Evolutionary conservation across 208 protist species (phyloP), one percentile per base, ranked within the genome.

Genomic region (Zelonia costaricensis): DNA sequence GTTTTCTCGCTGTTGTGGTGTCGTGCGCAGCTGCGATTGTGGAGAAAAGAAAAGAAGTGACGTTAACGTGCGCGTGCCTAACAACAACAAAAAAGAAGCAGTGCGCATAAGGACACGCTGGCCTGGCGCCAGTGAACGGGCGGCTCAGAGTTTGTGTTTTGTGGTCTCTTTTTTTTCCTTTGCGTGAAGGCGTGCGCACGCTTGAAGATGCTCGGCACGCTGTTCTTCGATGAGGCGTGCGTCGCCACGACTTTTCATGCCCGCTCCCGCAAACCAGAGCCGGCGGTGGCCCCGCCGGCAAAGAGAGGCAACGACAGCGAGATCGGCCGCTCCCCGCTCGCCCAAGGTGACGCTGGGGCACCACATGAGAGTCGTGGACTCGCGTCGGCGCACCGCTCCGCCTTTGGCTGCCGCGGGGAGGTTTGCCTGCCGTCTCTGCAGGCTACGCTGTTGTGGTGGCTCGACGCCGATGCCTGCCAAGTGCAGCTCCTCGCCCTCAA

Each of bases 141-240:
- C n/a, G n/a, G n/a, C n/a, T n/a, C n/a, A n/a, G n/a, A n/a, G n/a
- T n/a, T n/a, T n/a, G n/a, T n/a, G n/a, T n/a, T n/a, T n/a, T n/a
- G n/a, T n/a, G n/a, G 18, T 46, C n/a, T 47, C 5, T 20, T 74
- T 68, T 74, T 52, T n/a, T 39, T 59, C 46, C 54, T 52, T 30
- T 35, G 54, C 23, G 36, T 45, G n/a, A 25, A 48, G 25, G 39
- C 28, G n/a, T n/a, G n/a, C n/a, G n/a, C 15, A 53, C 7, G 35
- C 18, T 30, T 31, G 46, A 48, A 15, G 2, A 94, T 94, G 88
- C 55, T 89, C 15, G 77, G 76, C 31, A 94, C 79, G 3, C 67
- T 94, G 12, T 91, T 94, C 53, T 94, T 91, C 58, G 88, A 94
- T 40, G 81, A 86, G 45, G 58, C 76, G 18, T 61, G 76, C 39